Evolutionary conservation across 768 basidiomycete genomes (phyloP).

Genomic region (Boletus insuetus): DNA sequence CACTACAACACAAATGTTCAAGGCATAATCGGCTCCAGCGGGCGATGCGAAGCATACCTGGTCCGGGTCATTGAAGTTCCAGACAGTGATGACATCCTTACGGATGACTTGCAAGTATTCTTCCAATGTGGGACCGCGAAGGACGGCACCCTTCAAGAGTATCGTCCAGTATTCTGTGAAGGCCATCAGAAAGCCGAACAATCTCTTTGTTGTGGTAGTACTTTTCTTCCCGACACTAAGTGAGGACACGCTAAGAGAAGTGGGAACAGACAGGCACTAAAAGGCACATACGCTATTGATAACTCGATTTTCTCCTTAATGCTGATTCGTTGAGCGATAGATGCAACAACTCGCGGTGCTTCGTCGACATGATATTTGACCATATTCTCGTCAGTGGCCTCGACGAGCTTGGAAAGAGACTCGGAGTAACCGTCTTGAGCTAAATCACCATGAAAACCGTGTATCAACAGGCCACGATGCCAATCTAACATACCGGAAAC

Average conservation of each 20-base stretch:
- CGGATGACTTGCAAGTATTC: conserved; percentile 12
- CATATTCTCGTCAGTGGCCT: conserved; percentile 5
- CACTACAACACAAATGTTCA: background rate
- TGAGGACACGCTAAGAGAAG: background rate
- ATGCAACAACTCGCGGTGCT: conserved; percentile 2
- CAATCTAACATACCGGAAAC: conserved; percentile 8
- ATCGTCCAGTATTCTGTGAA: conserved; percentile 10
- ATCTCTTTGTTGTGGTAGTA: background rate
- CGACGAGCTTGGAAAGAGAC: conserved; percentile 1
- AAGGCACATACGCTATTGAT: conserved; percentile 6
- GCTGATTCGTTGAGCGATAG: conserved; percentile 14
- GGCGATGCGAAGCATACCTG: background rate
- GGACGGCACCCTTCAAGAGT: conserved; percentile 2
- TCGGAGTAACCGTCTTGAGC: conserved; percentile 1
- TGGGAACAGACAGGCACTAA: background rate
- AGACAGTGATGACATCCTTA: conserved; percentile 3
- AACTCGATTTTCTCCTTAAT: conserved; percentile 14
- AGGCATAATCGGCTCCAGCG: background rate
- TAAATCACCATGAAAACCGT: background rate
- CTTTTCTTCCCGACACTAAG: conserved; percentile 12
- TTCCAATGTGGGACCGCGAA: conserved; percentile 4
- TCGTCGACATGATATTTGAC: conserved; percentile 3
- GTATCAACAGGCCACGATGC: background rate
- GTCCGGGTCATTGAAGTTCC: conserved; percentile 16
- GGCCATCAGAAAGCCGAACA: background rate